Evolutionary conservation across 331 rosid genomes (phyloP).

Genomic region (Rosa hybrid): DNA sequence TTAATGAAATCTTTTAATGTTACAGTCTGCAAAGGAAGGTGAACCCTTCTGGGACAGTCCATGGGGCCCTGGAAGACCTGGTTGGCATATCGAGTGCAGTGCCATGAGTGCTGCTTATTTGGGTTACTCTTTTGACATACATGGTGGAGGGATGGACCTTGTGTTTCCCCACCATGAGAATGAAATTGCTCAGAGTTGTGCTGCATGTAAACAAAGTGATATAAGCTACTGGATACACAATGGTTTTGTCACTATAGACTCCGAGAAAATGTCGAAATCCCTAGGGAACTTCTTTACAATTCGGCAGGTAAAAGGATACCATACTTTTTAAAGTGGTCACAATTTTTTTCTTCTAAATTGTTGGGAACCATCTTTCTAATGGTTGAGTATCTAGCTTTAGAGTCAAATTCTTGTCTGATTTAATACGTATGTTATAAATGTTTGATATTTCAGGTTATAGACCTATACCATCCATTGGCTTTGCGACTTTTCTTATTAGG

Average conservation of each 20-base stretch:
- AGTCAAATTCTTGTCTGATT: conserved; percentile 2
- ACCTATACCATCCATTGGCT: conserved; percentile 88
- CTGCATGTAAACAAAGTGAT: conserved; percentile 77
- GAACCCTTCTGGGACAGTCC: conserved; percentile 99
- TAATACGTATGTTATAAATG: conserved; percentile 11
- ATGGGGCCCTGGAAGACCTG: conserved; percentile 99
- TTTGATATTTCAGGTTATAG: conserved; percentile 65
- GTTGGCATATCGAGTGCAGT: conserved; percentile 99
- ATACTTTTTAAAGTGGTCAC: conserved; percentile 10
- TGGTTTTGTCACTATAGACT: conserved; percentile 90
- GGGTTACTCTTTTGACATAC: conserved; percentile 88
- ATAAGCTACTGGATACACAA: conserved; percentile 91
- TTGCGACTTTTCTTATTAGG: conserved; percentile 90
- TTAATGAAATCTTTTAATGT: conserved; percentile 16
- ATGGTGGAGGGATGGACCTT: conserved; percentile 98
- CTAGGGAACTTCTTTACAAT: conserved; percentile 96
- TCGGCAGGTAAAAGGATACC: conserved; percentile 62
- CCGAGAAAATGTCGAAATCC: conserved; percentile 95
- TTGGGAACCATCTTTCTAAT: background rate
- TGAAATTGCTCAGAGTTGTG: conserved; percentile 99
- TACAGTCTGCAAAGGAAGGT: conserved; percentile 91
- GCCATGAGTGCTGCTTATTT: conserved; percentile 96
- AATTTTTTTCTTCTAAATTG: background rate
- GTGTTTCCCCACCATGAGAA: conserved; percentile 99
- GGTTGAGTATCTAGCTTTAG: background rate